Conservation (phyloP, 2,329 filamentous ascomycete genomes). For the Xylaria sp. region DNA sequence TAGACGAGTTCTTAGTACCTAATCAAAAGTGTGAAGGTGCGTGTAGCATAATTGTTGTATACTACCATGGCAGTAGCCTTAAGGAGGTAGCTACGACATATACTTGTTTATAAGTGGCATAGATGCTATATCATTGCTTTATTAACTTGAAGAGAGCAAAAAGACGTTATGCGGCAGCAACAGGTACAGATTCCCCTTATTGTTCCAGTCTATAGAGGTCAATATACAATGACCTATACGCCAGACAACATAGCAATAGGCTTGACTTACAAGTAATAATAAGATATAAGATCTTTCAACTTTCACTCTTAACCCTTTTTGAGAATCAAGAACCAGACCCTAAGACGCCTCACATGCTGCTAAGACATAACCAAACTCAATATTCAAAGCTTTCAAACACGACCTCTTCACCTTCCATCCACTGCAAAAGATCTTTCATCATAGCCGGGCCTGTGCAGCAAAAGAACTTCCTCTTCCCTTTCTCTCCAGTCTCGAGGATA, state of each 20-base stretch:
- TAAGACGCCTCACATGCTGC: neutral
- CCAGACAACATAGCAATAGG: too few relatives aligned
- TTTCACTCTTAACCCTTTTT: too few relatives aligned
- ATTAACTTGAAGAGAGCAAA: too few relatives aligned
- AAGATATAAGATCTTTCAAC: too few relatives aligned
- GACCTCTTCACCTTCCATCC: slow-evolving; percentile 66
- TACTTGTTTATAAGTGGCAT: neutral
- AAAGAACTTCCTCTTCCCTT: slow-evolving; percentile 63
- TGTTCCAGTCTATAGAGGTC: too few relatives aligned
- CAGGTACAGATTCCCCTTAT: too few relatives aligned
- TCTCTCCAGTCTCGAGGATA: slow-evolving; percentile 54
- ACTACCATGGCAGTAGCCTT: neutral
- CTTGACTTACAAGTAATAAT: too few relatives aligned
- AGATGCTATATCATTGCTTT: neutral
- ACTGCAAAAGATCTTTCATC: slow-evolving; percentile 57
- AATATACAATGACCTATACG: too few relatives aligned
- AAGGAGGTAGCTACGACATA: too few relatives aligned
- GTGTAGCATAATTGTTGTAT: neutral
- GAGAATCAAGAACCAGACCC: neutral
- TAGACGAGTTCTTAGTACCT: neutral
- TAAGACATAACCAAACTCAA: slow-evolving; percentile 47
- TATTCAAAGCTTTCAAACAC: slow-evolving; percentile 72
- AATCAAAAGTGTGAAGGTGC: neutral
- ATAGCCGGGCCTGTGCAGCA: slow-evolving; percentile 60
- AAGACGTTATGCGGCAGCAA: too few relatives aligned